These are phyloP conservation scores for Talaromyces sp. DNA, from an alignment of 2,329 filamentous ascomycete genomes.

Conservation along the genomic window DNA sequence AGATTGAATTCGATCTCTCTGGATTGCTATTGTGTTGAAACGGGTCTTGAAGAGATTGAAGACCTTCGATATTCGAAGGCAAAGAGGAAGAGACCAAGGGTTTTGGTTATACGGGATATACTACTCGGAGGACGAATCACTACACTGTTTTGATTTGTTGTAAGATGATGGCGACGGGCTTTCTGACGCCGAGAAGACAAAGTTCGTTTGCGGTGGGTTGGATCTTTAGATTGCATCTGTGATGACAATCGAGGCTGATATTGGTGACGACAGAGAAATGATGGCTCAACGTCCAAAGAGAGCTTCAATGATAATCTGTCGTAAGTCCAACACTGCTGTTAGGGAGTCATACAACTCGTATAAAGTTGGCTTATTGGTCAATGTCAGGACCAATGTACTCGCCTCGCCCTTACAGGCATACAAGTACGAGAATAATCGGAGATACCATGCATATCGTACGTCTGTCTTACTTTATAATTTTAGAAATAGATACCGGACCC, in stretches of 20 bases:
- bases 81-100: not conserved
- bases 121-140: not conserved
- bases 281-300: not conserved
- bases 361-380: not conserved
- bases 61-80: not conserved
- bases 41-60: not conserved
- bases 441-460: slow-evolving; percentile 30
- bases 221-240: not conserved
- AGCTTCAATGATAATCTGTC: slow-evolving; percentile 7
- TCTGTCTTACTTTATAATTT: not conserved
- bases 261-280: not conserved
- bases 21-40: slow-evolving; percentile 9
- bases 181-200: slow-evolving; percentile 12
- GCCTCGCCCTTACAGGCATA: slow-evolving; percentile 31
- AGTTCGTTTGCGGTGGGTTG: slow-evolving; percentile 5
- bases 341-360: not conserved
- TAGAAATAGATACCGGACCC: not conserved
- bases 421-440: slow-evolving; percentile 35
- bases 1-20: not conserved
- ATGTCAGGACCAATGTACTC: slow-evolving; percentile 24
- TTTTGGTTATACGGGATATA: not conserved
- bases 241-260: not conserved
- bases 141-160: not conserved
- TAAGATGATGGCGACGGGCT: not conserved
- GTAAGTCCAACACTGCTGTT: not conserved